Percentiles rank a stretch among this genome's conserved stretches.
Conservation (phyloP, 305 asterid species). For the Ilex paraguariensis region DNA sequence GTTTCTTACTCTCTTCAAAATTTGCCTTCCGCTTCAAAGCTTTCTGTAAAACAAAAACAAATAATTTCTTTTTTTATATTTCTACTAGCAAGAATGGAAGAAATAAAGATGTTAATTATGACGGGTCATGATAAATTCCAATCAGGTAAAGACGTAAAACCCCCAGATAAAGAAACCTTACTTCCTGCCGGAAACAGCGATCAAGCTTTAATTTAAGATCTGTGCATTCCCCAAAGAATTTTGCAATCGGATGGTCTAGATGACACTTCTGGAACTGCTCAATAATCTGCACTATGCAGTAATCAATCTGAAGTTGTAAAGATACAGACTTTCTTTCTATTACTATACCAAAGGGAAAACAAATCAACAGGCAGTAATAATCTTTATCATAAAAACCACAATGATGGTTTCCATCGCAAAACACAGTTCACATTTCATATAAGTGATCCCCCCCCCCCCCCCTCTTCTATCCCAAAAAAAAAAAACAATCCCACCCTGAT, state of each 20-base stretch:
- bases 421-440: no score
- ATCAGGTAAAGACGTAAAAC: neutral
- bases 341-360: no score
- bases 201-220: slow-evolving; percentile 78
- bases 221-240: slow-evolving; percentile 83
- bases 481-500: no score
- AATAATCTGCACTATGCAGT: slow-evolving; percentile 45
- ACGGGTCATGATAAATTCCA: neutral
- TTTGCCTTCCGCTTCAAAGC: slow-evolving; percentile 74
- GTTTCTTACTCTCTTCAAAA: slow-evolving; percentile 74
- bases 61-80: neutral
- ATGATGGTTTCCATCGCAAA: no score
- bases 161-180: slow-evolving; percentile 22
- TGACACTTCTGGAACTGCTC: slow-evolving; percentile 87
- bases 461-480: no score
- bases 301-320: neutral
- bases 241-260: slow-evolving; percentile 71
- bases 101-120: neutral
- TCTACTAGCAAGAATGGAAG: neutral
- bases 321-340: neutral
- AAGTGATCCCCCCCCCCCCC: no score
- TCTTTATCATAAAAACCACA: no score
- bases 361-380: no score
- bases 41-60: slow-evolving; percentile 43
- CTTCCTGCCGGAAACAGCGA: slow-evolving; percentile 81